Base-by-base conservation (phyloP, 2,329 filamentous ascomycete genomes). In the Colletotrichum brevisporum region DNA sequence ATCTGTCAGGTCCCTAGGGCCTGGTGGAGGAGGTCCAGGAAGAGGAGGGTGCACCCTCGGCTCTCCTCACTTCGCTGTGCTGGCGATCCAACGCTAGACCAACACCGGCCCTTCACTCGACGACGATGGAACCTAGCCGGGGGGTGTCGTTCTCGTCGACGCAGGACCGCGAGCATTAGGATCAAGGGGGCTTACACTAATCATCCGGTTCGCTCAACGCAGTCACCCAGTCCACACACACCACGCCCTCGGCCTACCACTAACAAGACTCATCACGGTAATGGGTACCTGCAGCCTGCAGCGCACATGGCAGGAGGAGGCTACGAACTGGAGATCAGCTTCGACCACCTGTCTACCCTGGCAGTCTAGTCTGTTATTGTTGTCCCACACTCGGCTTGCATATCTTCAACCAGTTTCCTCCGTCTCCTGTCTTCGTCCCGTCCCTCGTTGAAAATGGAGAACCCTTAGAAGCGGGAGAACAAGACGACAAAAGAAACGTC, bases 331-430 rank as follows among this genome's bases (percentile, higher is more conserved):
- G n/a, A n/a, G n/a, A n/a, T n/a, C n/a, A n/a, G n/a, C n/a, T n/a
- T n/a, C n/a, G n/a, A n/a, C n/a, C n/a, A n/a, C n/a, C n/a, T n/a
- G n/a, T n/a, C n/a, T n/a, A n/a, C n/a, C n/a, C n/a, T n/a, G n/a
- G n/a, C 39, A 21, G 21, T 36, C 58, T 18, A 31, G 31, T 12
- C 3, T 12, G 15, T 15, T 45, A 12, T 48, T 50, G n/a, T 52
- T 57, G 43, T 55, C 21, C 59, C 53, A 47, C 47, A 15, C 31
- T 26, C n/a, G 51, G 16, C 16, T 21, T 43, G 36, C 66, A 69
- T 66, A 69, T 69, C 55, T 69, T 60, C 43, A 66, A 69, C 31
- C 36, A 55, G 36, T 36, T 52, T 36, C 55, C 50, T 66, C 51
- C 62, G n/a, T 43, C 45, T 55, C 16, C 50, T 31, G 15, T 51